These are phyloP conservation scores for Litsea cubeba DNA, from an alignment of 164 flowering plant species.

Conservation along the genomic window DNA sequence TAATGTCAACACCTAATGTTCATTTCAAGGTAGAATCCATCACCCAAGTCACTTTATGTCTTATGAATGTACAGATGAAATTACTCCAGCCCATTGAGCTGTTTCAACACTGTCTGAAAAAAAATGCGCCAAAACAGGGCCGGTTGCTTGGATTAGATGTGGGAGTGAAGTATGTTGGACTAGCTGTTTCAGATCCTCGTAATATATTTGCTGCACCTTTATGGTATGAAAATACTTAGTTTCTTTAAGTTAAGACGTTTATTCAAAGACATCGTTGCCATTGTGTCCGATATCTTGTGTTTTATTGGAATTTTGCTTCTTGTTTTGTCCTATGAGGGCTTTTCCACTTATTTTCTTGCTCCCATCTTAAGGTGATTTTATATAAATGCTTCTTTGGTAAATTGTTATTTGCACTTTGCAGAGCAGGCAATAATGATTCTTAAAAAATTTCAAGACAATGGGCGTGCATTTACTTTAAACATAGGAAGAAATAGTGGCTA, in stretches of 20 bases:
- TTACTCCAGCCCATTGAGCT: constrained; percentile 50
- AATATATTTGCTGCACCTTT: constrained; percentile 64
- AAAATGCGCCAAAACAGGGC: constrained; percentile 26
- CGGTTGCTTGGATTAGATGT: constrained; percentile 89
- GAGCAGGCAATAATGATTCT: not conserved
- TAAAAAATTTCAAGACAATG: not conserved
- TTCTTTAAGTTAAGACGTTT: not conserved
- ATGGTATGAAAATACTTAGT: constrained; percentile 31
- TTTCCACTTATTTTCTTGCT: not conserved
- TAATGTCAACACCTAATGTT: not conserved
- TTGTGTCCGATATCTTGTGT: not conserved
- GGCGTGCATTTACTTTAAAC: not conserved
- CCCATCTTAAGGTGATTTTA: not conserved
- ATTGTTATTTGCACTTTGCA: not conserved
- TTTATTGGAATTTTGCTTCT: not conserved
- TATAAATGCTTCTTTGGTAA: not conserved
- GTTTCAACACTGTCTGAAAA: constrained; percentile 43
- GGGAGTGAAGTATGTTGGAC: constrained; percentile 75
- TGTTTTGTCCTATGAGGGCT: not conserved
- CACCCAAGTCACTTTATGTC: not conserved
- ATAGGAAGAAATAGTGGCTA: too few species aligned
- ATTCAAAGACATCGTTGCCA: not conserved
- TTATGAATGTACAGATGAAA: constrained; percentile 41
- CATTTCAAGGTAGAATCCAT: not conserved
- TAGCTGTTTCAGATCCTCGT: constrained; percentile 66